Evolutionary conservation across 495 filamentous ascomycete species (phyloP).

Genomic region (Lophium mytilinum): DNA sequence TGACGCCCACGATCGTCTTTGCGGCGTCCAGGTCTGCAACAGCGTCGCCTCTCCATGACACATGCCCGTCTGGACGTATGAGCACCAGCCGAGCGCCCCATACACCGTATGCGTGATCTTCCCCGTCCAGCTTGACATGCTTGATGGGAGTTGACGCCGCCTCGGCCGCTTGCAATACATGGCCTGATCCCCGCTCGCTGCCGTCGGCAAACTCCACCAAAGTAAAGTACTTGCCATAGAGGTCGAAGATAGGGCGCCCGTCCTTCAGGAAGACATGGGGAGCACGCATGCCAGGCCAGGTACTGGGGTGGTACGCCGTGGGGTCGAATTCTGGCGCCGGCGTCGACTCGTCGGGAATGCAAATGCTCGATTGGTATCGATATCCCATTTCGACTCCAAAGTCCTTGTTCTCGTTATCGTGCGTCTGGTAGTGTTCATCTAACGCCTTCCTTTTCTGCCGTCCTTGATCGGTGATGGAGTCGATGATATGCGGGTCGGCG

Average conservation of each 20-base stretch:
- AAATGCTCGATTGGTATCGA: constrained; percentile 23
- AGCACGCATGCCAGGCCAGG: constrained; percentile 28
- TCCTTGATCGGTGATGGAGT: neutral
- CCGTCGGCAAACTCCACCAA: constrained; percentile 25
- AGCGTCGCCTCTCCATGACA: neutral
- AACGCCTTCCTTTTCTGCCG: neutral
- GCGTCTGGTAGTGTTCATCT: constrained; percentile 3
- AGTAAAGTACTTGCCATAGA: constrained; percentile 27
- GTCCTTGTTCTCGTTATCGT: constrained; percentile 24
- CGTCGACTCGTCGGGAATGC: constrained; percentile 14
- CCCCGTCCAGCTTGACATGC: neutral
- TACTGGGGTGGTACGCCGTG: constrained; percentile 23
- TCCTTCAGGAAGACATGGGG: constrained; percentile 33
- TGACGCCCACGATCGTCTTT: neutral
- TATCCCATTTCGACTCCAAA: constrained; percentile 28
- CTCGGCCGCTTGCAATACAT: neutral
- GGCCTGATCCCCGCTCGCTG: neutral
- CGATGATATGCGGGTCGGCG: neutral
- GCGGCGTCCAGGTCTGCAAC: neutral
- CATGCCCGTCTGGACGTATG: neutral
- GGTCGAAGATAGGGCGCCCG: constrained; percentile 28
- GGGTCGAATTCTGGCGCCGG: constrained; percentile 15
- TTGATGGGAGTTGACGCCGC: neutral
- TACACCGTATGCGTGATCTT: neutral
- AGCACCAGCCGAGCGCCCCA: neutral